phyloP scores from a whole-genome alignment of 2,329 filamentous ascomycete species.

The Akanthomyces muscarius region DNA sequence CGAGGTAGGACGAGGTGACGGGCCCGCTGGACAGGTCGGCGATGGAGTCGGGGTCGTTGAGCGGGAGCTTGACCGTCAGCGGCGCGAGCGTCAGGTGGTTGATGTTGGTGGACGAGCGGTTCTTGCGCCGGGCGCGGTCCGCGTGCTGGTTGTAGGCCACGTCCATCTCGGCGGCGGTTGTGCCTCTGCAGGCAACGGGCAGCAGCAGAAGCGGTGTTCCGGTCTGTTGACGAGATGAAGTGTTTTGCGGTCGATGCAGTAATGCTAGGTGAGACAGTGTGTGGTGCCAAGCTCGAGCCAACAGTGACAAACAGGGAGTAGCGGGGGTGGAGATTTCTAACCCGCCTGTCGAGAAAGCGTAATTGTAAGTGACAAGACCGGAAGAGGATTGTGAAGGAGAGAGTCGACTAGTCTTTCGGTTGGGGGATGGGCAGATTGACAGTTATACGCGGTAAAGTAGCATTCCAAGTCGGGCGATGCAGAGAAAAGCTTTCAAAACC shows the following conservation, averaged over 20 bases:
- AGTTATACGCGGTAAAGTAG: neutral
- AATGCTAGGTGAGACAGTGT: neutral
- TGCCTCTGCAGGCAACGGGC: neutral
- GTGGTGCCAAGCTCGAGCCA: neutral
- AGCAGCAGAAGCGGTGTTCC: neutral
- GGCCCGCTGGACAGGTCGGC: slow-evolving; percentile 35
- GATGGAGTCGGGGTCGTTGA: slow-evolving; percentile 50
- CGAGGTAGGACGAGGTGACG: slow-evolving; percentile 48
- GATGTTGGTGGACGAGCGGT: slow-evolving; percentile 55
- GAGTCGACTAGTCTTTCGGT: neutral
- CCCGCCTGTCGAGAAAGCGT: neutral
- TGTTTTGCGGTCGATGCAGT: neutral
- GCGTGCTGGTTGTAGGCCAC: slow-evolving; percentile 58
- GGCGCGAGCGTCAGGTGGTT: slow-evolving; percentile 61
- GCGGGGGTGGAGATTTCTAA: slow-evolving; percentile 4
- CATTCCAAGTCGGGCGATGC: neutral
- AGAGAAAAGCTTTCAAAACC: neutral
- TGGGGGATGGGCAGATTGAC: neutral
- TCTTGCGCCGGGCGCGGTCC: slow-evolving; percentile 53
- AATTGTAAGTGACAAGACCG: no score
- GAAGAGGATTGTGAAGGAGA: neutral
- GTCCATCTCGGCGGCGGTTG: slow-evolving; percentile 45
- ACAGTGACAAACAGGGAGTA: slow-evolving; percentile 4
- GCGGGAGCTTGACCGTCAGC: slow-evolving; percentile 57
- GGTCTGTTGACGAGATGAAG: neutral